Conservation (phyloP, 331 rosid species). For the Quercus tomentella region DNA sequence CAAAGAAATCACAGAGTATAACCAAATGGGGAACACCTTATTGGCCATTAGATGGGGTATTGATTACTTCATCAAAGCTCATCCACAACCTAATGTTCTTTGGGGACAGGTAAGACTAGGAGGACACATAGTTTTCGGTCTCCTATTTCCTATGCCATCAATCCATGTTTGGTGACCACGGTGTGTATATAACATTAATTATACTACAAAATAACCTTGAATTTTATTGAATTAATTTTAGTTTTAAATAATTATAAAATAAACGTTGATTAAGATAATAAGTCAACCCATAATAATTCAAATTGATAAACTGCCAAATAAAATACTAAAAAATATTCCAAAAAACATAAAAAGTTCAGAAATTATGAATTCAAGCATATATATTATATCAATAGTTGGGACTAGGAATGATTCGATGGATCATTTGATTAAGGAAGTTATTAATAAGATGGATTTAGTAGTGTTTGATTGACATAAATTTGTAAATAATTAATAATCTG, state of each 20-base stretch:
- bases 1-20: slow-evolving; percentile 47
- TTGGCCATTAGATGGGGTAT: slow-evolving; percentile 85
- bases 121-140: neutral
- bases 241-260: too few relatives aligned
- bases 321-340: too few relatives aligned
- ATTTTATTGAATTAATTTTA: neutral
- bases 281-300: too few relatives aligned
- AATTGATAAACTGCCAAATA: too few relatives aligned
- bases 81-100: slow-evolving; percentile 74
- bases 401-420: neutral
- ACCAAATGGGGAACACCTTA: slow-evolving; percentile 54
- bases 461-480: neutral
- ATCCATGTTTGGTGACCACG: neutral
- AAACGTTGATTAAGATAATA: too few relatives aligned
- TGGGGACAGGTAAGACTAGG: slow-evolving; percentile 70
- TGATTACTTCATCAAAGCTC: slow-evolving; percentile 79
- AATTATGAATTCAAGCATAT: too few relatives aligned
- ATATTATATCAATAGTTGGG: too few relatives aligned
- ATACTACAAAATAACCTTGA: neutral
- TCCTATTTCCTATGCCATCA: neutral
- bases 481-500: too few relatives aligned
- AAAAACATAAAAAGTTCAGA: too few relatives aligned
- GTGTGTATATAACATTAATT: too few relatives aligned
- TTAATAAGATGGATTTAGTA: neutral
- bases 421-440: neutral